Evolutionary conservation across 169 alveolate species (phyloP).

Genomic region (Plasmodium fragile): DNA sequence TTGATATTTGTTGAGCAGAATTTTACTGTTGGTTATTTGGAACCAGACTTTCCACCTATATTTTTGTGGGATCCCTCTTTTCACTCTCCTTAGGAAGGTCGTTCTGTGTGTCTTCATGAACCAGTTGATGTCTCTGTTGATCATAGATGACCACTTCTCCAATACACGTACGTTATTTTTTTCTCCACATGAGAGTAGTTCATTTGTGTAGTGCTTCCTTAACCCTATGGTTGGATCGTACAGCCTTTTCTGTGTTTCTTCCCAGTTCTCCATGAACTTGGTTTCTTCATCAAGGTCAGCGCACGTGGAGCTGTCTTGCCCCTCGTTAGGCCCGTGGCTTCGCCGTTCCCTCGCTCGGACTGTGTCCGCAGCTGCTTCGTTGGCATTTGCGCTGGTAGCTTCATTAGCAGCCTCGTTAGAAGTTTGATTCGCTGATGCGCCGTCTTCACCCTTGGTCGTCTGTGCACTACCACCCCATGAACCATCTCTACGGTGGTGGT

Average conservation of each 20-base stretch:
- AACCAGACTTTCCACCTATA: constrained; percentile 82
- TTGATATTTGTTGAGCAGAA: constrained; percentile 44
- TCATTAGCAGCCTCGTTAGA: background rate
- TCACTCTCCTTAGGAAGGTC: constrained; percentile 79
- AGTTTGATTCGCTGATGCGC: background rate
- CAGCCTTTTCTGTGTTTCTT: constrained; percentile 13
- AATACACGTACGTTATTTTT: constrained; percentile 48
- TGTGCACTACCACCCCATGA: background rate
- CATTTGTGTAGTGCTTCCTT: constrained; percentile 66
- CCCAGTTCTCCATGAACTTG: constrained; percentile 67
- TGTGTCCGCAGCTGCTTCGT: background rate
- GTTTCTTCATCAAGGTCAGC: constrained; percentile 18
- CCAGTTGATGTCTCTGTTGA: constrained; percentile 76
- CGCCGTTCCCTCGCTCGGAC: background rate
- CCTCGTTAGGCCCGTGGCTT: background rate
- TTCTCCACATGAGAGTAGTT: constrained; percentile 73
- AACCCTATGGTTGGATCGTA: constrained; percentile 70
- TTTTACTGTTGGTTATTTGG: constrained; percentile 47
- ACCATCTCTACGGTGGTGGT: background rate
- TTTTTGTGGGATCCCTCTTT: constrained; percentile 83
- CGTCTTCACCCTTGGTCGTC: background rate
- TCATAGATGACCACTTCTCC: constrained; percentile 81
- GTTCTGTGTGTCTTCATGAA: constrained; percentile 77
- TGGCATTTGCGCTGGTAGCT: background rate
- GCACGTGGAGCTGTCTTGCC: background rate